Evolutionary conservation across 768 basidiomycete genomes (phyloP), one percentile per base, ranked within the genome.

Genomic region (Auricularia cornea): DNA sequence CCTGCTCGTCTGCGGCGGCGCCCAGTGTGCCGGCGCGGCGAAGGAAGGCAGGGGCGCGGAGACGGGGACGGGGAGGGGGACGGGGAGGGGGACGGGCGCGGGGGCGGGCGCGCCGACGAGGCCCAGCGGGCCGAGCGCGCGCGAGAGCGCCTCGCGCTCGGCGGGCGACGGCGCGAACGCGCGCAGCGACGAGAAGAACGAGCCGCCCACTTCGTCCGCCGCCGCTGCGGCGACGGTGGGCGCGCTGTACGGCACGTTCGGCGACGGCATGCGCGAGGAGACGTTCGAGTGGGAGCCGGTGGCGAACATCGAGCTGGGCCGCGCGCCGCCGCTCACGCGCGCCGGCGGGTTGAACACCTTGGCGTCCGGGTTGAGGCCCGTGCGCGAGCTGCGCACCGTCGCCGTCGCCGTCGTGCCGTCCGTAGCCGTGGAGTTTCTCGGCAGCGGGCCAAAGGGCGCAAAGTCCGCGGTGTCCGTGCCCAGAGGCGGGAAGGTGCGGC

Each of bases 111-210:
- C 44, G 44, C 20, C 44, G 44, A 18, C 44, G 44, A 48, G 44
- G 16, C 54, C 54, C 28, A 57, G 54, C 26, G 54, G 54, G 12
- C 88, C 86, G 16, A 93, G 74, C n/a, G 83, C 89, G 60, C 90
- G 87, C 68, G 89, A 86, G 33, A 94, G 81, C 60, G 82, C 91
- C 74, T 92, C 88, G 51, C 92, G 89, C 79, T 94, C 92, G 66
- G 87, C 90, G 61, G 87, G 89, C 66, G 91, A 93, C 33, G 91
- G 92, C 38, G 90, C 91, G 73, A 94, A 94, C 20, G 91, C 92
- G 70, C 89, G 90, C 63, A 90, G 73, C n/a, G 75, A 75, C 59
- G 73, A 75, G 72, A 79, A 75, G 63, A 77, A 65, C 56, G 68
- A 65, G 60, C 68, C 69, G 2, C 69, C 12, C 41, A n/a, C 41